phyloP scores from a whole-genome alignment of 257 asterid species.

The Capsicum rhomboideum region DNA sequence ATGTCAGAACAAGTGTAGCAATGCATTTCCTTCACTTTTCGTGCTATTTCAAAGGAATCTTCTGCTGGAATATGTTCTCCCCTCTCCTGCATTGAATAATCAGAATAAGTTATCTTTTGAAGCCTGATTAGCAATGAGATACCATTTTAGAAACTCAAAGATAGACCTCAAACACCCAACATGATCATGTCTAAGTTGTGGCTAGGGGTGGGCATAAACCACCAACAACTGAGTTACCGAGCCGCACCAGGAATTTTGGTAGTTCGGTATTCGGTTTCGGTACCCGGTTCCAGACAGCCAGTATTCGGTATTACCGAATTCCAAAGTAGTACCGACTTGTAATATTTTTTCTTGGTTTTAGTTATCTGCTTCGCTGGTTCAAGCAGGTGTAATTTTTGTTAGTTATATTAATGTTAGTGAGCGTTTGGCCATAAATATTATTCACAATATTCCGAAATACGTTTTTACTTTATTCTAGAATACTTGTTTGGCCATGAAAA shows the following conservation, averaged over 20 bases:
- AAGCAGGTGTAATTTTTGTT: not conserved
- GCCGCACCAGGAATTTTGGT: not conserved
- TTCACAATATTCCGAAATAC: too few species aligned
- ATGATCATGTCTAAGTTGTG: not conserved
- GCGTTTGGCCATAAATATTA: too few species aligned
- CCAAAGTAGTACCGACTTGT: not conserved
- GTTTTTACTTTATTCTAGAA: too few species aligned
- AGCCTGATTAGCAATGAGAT: not conserved
- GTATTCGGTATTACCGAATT: not conserved
- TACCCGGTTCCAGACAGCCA: not conserved
- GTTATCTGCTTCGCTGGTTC: not conserved
- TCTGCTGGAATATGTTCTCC: conserved; percentile 93
- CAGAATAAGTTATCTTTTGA: not conserved
- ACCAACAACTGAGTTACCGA: not conserved
- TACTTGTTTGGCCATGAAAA: too few species aligned
- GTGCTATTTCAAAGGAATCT: conserved; percentile 86
- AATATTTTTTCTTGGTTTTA: not conserved
- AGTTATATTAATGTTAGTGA: not conserved
- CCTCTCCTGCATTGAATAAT: conserved; percentile 66
- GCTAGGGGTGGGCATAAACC: not conserved
- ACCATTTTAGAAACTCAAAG: not conserved
- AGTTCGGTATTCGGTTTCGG: not conserved
- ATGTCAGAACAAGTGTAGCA: conserved; percentile 97
- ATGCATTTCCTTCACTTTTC: conserved; percentile 85
- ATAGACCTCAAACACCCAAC: not conserved